Evolutionary conservation across 2,329 filamentous ascomycete genomes (phyloP).

Genomic region (Penicillium sp.): DNA sequence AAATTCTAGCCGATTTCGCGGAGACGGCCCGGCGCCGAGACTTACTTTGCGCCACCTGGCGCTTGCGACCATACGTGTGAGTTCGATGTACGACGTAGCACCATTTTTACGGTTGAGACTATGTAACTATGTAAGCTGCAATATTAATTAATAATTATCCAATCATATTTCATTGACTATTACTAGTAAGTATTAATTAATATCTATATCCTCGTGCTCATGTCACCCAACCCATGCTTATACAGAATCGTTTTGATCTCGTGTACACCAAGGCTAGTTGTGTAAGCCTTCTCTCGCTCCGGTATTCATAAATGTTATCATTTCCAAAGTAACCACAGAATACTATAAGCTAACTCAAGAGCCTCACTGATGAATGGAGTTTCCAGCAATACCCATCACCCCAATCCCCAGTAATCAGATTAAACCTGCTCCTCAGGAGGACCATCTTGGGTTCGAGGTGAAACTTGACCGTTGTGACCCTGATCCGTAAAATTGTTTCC

Average conservation of each 20-base stretch:
- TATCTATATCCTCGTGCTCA: not conserved
- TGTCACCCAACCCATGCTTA: not conserved
- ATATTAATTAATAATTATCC: not conserved
- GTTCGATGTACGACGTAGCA: too few species aligned
- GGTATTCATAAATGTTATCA: not conserved
- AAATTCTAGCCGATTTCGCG: not conserved
- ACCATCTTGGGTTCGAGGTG: not conserved
- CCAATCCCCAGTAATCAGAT: not conserved
- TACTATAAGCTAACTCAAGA: not conserved
- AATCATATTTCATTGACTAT: not conserved
- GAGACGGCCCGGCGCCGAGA: not conserved
- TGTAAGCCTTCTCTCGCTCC: not conserved
- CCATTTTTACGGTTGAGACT: too few species aligned
- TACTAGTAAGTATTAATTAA: not conserved
- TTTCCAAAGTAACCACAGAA: not conserved
- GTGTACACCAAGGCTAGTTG: not conserved
- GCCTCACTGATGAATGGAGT: not conserved
- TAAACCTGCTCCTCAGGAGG: not conserved
- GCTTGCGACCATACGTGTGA: too few species aligned
- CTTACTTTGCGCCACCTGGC: not conserved
- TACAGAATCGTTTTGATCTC: not conserved
- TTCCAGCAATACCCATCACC: not conserved
- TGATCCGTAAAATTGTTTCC: conserved; percentile 15
- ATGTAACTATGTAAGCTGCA: too few species aligned
- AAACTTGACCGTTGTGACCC: not conserved